Evolutionary conservation across 148 eudicot species (phyloP), one percentile per base, ranked within the genome.

Genomic region (Nepenthes mirabilis): DNA sequence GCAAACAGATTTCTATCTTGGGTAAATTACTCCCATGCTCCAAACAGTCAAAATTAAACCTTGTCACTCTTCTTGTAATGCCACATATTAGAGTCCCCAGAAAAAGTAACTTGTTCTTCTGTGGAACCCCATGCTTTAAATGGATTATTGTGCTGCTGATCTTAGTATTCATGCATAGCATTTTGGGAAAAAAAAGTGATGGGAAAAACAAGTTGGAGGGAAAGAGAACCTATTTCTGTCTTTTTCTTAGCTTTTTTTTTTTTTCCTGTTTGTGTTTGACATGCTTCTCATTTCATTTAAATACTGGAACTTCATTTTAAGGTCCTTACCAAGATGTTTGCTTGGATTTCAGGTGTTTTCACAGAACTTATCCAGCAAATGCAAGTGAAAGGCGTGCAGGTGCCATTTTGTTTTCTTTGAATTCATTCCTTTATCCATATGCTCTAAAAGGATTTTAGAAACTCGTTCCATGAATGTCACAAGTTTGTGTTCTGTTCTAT

Each of bases 381-480:
- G 99, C 91, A 89, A 81, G 99, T 94, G 64, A 89, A 94, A 83
- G 95, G 95, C 54, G 80, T 86, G 52, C 97, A 89, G 99, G 99
- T 36, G 8, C 33, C 3, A 1, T 43, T 13, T 13, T 11, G 8
- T 23, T 55, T 55, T 11, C 33, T 55, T 36, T 33, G n/a, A 9
- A 33, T 13, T 6, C 36, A 32, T 8, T 52, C 32, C 1, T 32
- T 13, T 12, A 3, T 52, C 23, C 23, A 23, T 52, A 3, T 11
- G 8, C 6, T 52, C 55, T 2, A 14, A 13, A 52, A 52, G 55
- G 2, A 52, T 10, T 23, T 23, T 52, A 7, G n/a, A 5, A 11
- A 5, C 2, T 52, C 32, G 5, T 1, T 52, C 6, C 8, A 40
- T 4, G 45, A 40, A 40, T 40, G 8, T 40, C 45, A 40, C 8